These are phyloP conservation scores for Nigrograna mackinnonii DNA, from an alignment of 2,329 filamentous ascomycete genomes.

Conservation along the genomic window DNA sequence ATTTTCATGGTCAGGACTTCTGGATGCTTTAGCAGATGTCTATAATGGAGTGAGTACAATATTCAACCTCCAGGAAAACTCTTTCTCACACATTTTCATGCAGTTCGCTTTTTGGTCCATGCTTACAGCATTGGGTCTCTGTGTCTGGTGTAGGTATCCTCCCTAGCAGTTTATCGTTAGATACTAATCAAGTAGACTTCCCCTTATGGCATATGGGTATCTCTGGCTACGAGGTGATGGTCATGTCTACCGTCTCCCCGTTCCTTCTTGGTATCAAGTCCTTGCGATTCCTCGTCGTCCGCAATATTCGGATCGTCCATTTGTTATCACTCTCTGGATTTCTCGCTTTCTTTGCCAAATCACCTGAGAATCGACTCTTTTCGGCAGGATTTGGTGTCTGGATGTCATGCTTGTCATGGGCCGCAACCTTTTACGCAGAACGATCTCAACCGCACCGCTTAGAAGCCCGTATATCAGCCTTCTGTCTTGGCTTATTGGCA, in stretches of 20 bases:
- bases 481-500: slow-evolving; percentile 77
- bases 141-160: slow-evolving; percentile 92
- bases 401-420: slow-evolving; percentile 82
- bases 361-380: slow-evolving; percentile 77
- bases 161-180: no score
- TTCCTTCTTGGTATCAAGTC: slow-evolving; percentile 73
- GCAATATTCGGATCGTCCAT: slow-evolving; percentile 72
- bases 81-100: slow-evolving; percentile 2
- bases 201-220: slow-evolving; percentile 99
- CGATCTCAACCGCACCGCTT: slow-evolving; percentile 73
- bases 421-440: slow-evolving; percentile 79
- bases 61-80: slow-evolving; percentile 8
- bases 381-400: slow-evolving; percentile 79
- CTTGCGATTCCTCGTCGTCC: slow-evolving; percentile 68
- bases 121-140: slow-evolving; percentile 83
- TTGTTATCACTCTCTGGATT: slow-evolving; percentile 79
- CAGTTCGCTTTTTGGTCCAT: slow-evolving; percentile 96
- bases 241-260: slow-evolving; percentile 84
- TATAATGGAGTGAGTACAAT: slow-evolving; percentile 77
- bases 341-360: slow-evolving; percentile 74
- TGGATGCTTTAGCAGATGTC: slow-evolving; percentile 84
- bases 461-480: slow-evolving; percentile 80
- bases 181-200: slow-evolving; percentile 66
- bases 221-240: slow-evolving; percentile 88
- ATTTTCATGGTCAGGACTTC: slow-evolving; percentile 73